Evolutionary conservation across 2,329 filamentous ascomycete species (phyloP).

Genomic region (Sporothrix pallida): DNA sequence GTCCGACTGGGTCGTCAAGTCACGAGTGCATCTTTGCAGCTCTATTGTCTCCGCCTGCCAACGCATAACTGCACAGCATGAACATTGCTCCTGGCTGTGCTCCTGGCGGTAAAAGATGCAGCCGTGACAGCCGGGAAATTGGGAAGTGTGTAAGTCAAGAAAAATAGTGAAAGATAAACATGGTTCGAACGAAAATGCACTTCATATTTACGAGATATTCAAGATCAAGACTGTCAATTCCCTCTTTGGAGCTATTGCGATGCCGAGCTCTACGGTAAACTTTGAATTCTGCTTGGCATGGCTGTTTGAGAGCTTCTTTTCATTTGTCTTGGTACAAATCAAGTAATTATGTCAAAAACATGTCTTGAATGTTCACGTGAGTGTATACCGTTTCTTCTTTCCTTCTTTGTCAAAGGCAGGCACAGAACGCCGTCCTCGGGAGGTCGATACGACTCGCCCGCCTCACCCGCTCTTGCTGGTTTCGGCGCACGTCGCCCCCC

Average conservation of each 20-base stretch:
- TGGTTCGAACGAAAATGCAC: no score
- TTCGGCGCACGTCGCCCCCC: slow-evolving; percentile 14
- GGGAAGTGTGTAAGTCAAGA: not conserved
- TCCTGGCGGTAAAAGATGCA: not conserved
- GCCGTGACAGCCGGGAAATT: not conserved
- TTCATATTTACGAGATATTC: no score
- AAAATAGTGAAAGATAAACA: not conserved
- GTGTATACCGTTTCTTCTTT: not conserved
- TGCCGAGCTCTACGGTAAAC: no score
- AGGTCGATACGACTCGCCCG: slow-evolving; percentile 20
- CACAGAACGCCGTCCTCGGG: slow-evolving; percentile 4
- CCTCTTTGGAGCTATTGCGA: not conserved
- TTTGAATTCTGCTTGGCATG: no score
- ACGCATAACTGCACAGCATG: not conserved
- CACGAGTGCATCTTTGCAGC: not conserved
- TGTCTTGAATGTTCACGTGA: slow-evolving; percentile 4
- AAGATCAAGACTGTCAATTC: no score
- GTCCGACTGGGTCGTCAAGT: slow-evolving; percentile 4
- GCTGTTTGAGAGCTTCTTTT: not conserved
- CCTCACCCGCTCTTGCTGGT: slow-evolving; percentile 22
- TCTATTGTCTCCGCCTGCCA: slow-evolving; percentile 17
- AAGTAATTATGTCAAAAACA: not conserved
- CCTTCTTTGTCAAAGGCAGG: not conserved
- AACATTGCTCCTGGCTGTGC: slow-evolving; percentile 11
- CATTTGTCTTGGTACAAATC: not conserved